Evolutionary conservation across 169 alveolate species (phyloP), one percentile per base, ranked within the genome.

Genomic region (Toxoplasma gondii): DNA sequence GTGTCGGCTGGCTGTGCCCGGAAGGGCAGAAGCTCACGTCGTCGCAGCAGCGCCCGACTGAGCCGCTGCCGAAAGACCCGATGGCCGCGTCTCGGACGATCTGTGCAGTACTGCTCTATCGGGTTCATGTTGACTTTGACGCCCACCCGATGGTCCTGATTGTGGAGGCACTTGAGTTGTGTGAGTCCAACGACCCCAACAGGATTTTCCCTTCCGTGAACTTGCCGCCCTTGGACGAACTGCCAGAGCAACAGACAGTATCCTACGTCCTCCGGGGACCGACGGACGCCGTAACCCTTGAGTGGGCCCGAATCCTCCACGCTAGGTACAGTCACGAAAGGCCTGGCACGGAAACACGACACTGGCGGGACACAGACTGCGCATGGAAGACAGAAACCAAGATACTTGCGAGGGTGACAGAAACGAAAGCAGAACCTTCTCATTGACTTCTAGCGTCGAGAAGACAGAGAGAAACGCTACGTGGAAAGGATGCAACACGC

Each of bases 271-370:
- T 82, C 24, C 58, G 64, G 38, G 90, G 67, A 22, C 34, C 17
- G 19, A 29, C 90, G 19, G 90, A 82, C 67, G 67, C 90, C 34
- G 90, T 31, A 64, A 82, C 90, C 1, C 38, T 82, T 41, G 90
- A 82, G 67, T 82, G 90, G 90, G 90, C 90, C 54, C 22, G 90
- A 29, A 10, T 82, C 67, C 64, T 36, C 41, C 58, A 82, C 41
- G 90, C 90, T 4, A 82, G 90, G 90, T 82, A 82, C 34, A 67
- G 17, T 67, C 19, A 17, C 67, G 67, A 64, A 4, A 1, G n/a
- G 34, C 12, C 58, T 49, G 58, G 12, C 58, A 12, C 58, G 58
- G 12, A 49, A 49, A 49, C 58, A 12, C 4, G 4, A 4, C 12
- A 49, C 22, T 12, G 22, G 58, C n/a, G 58, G 12, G 58, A 49